Evolutionary conservation across 1,284 basidiomycete genomes (phyloP).

Genomic region (Athelia psychrophila): DNA sequence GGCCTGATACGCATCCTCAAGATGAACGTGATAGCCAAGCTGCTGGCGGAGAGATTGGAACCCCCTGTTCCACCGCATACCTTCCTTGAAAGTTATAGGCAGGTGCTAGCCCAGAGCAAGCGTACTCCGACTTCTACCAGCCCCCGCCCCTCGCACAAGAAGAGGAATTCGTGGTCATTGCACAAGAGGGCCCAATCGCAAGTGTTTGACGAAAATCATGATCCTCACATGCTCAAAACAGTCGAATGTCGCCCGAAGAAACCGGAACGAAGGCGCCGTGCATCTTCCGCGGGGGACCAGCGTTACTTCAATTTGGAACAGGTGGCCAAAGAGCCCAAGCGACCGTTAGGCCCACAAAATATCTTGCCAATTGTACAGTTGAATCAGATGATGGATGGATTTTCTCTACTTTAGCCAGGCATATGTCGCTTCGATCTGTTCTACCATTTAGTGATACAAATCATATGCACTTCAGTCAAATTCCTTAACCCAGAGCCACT

Average conservation of each 20-base stretch:
- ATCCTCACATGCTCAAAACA: neutral
- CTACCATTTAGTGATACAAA: neutral
- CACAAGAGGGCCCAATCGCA: conserved; percentile 1
- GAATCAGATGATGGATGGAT: neutral
- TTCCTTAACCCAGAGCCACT: no score
- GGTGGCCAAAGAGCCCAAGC: no score
- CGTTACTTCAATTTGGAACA: no score
- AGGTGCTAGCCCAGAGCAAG: neutral
- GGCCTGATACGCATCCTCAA: conserved; percentile 66
- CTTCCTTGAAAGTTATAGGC: neutral
- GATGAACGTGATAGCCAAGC: conserved; percentile 60
- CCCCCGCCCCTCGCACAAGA: neutral
- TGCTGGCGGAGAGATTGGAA: conserved; percentile 56
- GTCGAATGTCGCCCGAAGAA: neutral
- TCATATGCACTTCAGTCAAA: no score
- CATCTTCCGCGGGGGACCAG: neutral
- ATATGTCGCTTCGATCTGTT: neutral
- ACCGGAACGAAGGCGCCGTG: neutral
- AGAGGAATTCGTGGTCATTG: conserved; percentile 5
- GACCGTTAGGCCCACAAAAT: neutral
- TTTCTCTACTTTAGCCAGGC: neutral
- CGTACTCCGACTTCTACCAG: neutral
- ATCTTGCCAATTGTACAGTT: neutral
- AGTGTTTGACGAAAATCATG: neutral
- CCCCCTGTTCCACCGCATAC: conserved; percentile 26